Evolutionary conservation across 2,329 filamentous ascomycete species (phyloP), one percentile per base, ranked within the genome.

Genomic region (Neofusicoccum parvum): DNA sequence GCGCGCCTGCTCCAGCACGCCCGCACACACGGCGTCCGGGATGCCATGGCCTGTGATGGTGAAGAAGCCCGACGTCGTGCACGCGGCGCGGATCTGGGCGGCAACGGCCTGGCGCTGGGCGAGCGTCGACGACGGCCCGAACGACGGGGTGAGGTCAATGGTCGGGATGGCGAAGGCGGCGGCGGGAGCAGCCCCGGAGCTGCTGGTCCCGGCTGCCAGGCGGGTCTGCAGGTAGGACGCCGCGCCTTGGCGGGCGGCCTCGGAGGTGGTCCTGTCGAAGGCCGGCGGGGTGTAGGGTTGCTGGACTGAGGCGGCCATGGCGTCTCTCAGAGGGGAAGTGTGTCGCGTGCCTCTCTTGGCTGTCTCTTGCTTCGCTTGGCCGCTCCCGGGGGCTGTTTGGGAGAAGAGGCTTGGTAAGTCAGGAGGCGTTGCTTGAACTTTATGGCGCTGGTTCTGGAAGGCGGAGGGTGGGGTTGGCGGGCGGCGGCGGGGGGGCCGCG

Each of bases 21-120:
- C 70, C 14, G 71, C 58, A 41, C 75, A 70, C 2, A 72, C 72
- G 2, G 66, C 17, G 6, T 69, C 59, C 1, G 78, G 65, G 5
- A 80, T 69, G 10, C 73, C 71, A 60, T 81, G 79, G 15, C 75
- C 75, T 11, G 73, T 77, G 50, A 81, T 75, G 68, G 79, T 79
- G 68, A 80, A 80, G 68, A 76, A 76, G 7, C 79, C 78, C 4
- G 74, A 76, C n/a, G 69, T 76, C 6, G 72, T 75, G 65, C 79
- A 80, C 1, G 79, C 78, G 23, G 72, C 67, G 6, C 71, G 74
- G 32, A 81, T 80, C 43, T 80, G 72, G 3, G 68, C 64, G 2
- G 80, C 80, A 1, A 82, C 70, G 17, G 71, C 69, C 66, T 75
- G 73, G 6, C 78, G 73, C 23, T 75, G 73, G 11, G 70, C 65